Conservation (phyloP, 148 eudicot species). For the Vaccinium macrocarpon region DNA sequence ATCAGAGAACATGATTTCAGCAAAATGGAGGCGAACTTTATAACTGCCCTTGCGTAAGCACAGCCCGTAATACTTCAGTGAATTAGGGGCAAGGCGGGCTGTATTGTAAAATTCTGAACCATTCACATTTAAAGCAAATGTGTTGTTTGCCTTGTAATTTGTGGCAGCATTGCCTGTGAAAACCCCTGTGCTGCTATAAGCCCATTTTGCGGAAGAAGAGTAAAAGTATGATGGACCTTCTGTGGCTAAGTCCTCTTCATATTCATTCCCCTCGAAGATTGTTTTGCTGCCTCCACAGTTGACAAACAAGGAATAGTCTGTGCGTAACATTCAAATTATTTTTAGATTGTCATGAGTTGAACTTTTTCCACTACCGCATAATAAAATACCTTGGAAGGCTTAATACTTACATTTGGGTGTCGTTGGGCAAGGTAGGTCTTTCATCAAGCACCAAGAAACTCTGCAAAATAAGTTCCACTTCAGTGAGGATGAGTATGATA, state of each 20-base stretch:
- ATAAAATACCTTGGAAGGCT: not conserved
- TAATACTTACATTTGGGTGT: constrained; percentile 43
- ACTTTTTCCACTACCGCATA: not conserved
- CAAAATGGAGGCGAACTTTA: constrained; percentile 74
- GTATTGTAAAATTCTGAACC: constrained; percentile 47
- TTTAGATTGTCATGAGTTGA: not conserved
- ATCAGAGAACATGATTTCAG: constrained; percentile 55
- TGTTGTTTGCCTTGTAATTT: constrained; percentile 29
- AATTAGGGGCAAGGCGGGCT: constrained; percentile 72
- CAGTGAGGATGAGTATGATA: not conserved
- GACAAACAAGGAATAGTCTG: constrained; percentile 66
- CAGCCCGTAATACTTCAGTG: constrained; percentile 73
- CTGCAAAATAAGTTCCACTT: constrained; percentile 22
- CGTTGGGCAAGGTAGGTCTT: constrained; percentile 55
- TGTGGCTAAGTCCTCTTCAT: constrained; percentile 43
- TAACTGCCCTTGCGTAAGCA: constrained; percentile 69
- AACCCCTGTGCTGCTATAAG: constrained; percentile 68
- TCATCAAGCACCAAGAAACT: constrained; percentile 51
- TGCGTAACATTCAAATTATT: constrained; percentile 5
- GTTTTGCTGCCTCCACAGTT: constrained; percentile 70
- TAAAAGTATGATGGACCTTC: constrained; percentile 49
- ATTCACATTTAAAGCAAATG: constrained; percentile 31
- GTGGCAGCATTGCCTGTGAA: constrained; percentile 33
- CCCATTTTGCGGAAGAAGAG: constrained; percentile 54
- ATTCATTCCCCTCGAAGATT: constrained; percentile 38